Evolutionary conservation across 2,329 filamentous ascomycete genomes (phyloP), one percentile per base, ranked within the genome.

Genomic region (Colletotrichum sp.): DNA sequence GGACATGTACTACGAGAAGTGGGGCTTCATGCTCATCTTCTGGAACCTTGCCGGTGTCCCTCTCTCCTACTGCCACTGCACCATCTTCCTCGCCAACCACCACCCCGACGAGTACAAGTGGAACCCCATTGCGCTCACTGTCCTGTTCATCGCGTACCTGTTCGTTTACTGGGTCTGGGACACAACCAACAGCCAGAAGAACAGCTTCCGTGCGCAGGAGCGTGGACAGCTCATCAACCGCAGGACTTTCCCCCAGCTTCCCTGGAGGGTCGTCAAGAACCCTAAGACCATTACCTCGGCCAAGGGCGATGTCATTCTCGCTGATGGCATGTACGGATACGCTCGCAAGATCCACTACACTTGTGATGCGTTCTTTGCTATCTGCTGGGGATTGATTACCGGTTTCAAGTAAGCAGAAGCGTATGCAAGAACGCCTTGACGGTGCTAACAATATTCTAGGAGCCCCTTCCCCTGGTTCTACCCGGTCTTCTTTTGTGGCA

Each of bases 1-100:
- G 94, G 96, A 98, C 81, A 98, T 98, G 94, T 98, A 97, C 88
- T 96, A 95, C 81, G 96, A 98, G 89, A 98, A 98, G 87, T 96
- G 95, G 92, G 96, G 96, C 68, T 98, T 98, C 88, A 98, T 98
- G 96, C 91, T 98, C 79, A 97, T 97, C 84, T 98, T 98, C 91
- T 98, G 96, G 96, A 98, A 98, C 86, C 89, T 98, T 83, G 95
- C 96, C 62, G 96, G 96, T 79, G 96, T 98, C 30, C 96, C 96
- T 16, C 89, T 98, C 68, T 96, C 93, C 70, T 98, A 98, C 90
- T 98, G 95, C 87, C 96, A 98, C 88, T 97, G 94, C 90, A 96
- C 94, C 64, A 92, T 98, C 80, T 98, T 94, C 86, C 90, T 98
- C 66, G 95, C 95, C 78, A 96, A 94, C 85, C 95, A 97, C 84